phyloP scores from a whole-genome alignment of 164 flowering plant genomes.

The grape (Vitis vinifera) region ASM3070453v1 NC_081806.1:1734001-1734500 shows the following conservation, averaged over 20 bases:
- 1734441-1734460: conserved; percentile 91
- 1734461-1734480: conserved; percentile 98
- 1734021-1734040: conserved; percentile 93
- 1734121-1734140: conserved; percentile 39
- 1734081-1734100: conserved; percentile 68
- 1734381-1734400: conserved; percentile 88
- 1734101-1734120: conserved; percentile 48
- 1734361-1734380: conserved; percentile 85
- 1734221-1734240: background rate
- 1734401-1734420: conserved; percentile 98
- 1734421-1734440: conserved; percentile 97
- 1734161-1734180: conserved; percentile 68
- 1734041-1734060: conserved; percentile 94
- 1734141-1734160: conserved; percentile 43
- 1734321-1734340: conserved; percentile 67
- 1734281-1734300: background rate
- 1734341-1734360: conserved; percentile 85
- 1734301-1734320: conserved; percentile 54
- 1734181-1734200: conserved; percentile 16
- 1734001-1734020: conserved; percentile 73
- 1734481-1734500: conserved; percentile 96
- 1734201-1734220: conserved; percentile 3
- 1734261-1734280: background rate
- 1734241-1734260: background rate
- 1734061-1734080: conserved; percentile 87